A percentile compares a stretch with the other conserved stretches of the same genome.
phyloP scores from a whole-genome alignment of 169 alveolate species.

The Babesia gibsoni region DNA sequence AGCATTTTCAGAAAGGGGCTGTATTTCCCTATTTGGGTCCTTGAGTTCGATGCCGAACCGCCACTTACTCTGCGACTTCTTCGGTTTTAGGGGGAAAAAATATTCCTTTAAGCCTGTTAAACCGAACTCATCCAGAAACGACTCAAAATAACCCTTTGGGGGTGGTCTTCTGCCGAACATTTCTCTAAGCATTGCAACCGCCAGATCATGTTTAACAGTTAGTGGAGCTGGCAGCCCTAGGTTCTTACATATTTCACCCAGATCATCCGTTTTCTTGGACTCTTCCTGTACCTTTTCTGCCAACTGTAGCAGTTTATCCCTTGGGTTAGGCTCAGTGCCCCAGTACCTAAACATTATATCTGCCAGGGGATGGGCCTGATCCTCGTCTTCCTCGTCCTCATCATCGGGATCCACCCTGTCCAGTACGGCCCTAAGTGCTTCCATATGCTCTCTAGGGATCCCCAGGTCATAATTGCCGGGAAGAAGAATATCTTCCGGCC shows the following conservation, averaged over 20 bases:
- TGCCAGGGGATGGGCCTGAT: conserved; percentile 32
- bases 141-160: conserved; percentile 5
- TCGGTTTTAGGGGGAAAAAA: background rate
- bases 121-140: conserved; percentile 31
- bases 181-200: conserved; percentile 4
- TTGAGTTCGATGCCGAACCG: conserved; percentile 21
- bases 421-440: conserved; percentile 40
- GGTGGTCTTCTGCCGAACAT: conserved; percentile 2
- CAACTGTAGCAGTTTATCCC: background rate
- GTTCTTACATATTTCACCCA: conserved; percentile 36
- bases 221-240: conserved; percentile 31
- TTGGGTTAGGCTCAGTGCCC: conserved; percentile 6
- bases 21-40: conserved; percentile 21
- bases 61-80: background rate
- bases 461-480: conserved; percentile 27
- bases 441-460: conserved; percentile 47
- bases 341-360: conserved; percentile 12
- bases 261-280: background rate
- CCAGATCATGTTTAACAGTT: conserved; percentile 25
- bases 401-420: conserved; percentile 17
- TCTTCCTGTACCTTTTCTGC: background rate
- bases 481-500: background rate
- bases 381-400: conserved; percentile 51
- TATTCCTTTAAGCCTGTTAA: background rate
- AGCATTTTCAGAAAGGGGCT: conserved; percentile 22